Conservation (phyloP, 179 eudicot species). For the Silene coronaria region DNA sequence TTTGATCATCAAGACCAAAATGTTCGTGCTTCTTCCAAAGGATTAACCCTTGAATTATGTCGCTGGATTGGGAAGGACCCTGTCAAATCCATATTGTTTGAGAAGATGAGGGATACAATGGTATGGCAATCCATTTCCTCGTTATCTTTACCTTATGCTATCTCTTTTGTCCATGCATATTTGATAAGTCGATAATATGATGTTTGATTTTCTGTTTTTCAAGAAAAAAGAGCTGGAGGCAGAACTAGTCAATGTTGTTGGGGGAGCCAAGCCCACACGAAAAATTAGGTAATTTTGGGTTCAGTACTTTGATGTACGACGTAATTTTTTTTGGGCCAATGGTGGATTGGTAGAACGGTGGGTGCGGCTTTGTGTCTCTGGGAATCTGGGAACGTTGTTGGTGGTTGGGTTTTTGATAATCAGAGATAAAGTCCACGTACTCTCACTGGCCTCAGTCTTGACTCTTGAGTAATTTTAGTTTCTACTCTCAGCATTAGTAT, state of each 20-base stretch:
- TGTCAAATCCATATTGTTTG: slow-evolving; percentile 89
- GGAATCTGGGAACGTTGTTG: neutral
- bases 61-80: slow-evolving; percentile 99
- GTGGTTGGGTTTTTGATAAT: no score
- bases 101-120: slow-evolving; percentile 99
- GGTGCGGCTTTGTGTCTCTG: neutral
- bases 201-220: neutral
- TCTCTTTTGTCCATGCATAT: neutral
- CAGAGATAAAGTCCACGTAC: neutral
- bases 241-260: slow-evolving; percentile 88
- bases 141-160: neutral
- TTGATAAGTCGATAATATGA: slow-evolving; percentile 2
- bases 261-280: slow-evolving; percentile 79
- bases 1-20: slow-evolving; percentile 99
- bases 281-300: slow-evolving; percentile 61
- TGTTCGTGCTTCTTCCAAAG: slow-evolving; percentile 98
- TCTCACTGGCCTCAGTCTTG: no score
- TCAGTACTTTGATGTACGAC: neutral
- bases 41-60: slow-evolving; percentile 90
- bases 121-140: slow-evolving; percentile 28
- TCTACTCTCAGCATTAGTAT: neutral
- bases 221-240: slow-evolving; percentile 99
- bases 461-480: no score
- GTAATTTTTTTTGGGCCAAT: neutral
- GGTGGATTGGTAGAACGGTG: neutral